Conservation (phyloP, 495 filamentous ascomycete species). For the Penicillium mononematosum region DNA sequence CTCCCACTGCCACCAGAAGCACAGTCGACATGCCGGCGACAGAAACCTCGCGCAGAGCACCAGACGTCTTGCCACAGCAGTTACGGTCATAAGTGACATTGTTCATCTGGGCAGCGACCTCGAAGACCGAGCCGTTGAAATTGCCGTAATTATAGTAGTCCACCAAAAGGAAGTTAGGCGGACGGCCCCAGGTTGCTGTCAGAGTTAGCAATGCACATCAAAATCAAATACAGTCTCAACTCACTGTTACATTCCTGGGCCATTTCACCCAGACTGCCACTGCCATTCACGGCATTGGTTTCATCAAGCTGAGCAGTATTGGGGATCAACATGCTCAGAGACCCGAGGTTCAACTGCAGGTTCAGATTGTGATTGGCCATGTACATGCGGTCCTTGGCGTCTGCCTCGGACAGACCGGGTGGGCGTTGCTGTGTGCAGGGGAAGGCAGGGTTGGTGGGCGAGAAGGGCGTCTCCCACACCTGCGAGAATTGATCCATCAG, state of each 20-base stretch:
- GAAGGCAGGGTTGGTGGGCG: constrained; percentile 56
- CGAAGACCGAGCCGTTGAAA: constrained; percentile 80
- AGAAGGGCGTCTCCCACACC: constrained; percentile 67
- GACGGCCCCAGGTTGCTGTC: constrained; percentile 58
- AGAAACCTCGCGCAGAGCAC: constrained; percentile 27
- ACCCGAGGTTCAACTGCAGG: constrained; percentile 61
- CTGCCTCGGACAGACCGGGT: constrained; percentile 51
- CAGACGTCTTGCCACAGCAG: constrained; percentile 64
- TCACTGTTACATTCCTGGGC: constrained; percentile 64
- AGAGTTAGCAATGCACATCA: constrained; percentile 16
- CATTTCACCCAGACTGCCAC: constrained; percentile 70
- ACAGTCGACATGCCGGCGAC: constrained; percentile 22
- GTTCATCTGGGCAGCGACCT: constrained; percentile 82
- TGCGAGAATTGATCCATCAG: constrained; percentile 65
- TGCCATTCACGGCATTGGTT: constrained; percentile 65
- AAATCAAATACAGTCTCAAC: background rate
- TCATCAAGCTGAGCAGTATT: constrained; percentile 62
- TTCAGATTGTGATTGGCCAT: constrained; percentile 95
- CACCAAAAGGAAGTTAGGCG: constrained; percentile 84
- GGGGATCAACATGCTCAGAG: constrained; percentile 67
- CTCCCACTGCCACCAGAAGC: constrained; percentile 26
- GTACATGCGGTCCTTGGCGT: constrained; percentile 66
- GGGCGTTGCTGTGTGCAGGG: constrained; percentile 61
- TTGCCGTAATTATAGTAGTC: constrained; percentile 81
- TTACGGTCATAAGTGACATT: constrained; percentile 73